Conservation (phyloP, 805 yeast species). For the Metahyphopichia silvanorum region DNA sequence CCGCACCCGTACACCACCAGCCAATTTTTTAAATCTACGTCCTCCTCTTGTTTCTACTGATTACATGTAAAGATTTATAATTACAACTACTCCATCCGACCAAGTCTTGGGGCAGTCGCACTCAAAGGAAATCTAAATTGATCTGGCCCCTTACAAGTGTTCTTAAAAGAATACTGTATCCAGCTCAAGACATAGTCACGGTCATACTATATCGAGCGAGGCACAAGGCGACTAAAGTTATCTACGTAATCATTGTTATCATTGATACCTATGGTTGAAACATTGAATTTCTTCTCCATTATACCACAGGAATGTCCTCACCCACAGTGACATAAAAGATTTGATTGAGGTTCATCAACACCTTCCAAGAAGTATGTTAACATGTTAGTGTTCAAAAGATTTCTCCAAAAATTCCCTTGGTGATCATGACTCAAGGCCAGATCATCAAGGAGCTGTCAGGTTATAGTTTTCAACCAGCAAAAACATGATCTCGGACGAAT, state of each 20-base stretch:
- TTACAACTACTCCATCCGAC: conserved; percentile 44
- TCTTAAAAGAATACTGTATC: conserved; percentile 18
- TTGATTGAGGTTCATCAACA: conserved; percentile 8
- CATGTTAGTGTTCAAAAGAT: conserved; percentile 12
- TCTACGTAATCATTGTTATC: neutral
- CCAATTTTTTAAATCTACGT: neutral
- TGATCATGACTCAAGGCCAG: conserved; percentile 45
- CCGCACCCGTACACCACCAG: neutral
- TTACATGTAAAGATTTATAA: conserved; percentile 39
- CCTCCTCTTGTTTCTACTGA: neutral
- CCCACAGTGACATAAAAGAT: conserved; percentile 13
- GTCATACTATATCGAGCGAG: conserved; percentile 42
- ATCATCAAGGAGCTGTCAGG: conserved; percentile 78
- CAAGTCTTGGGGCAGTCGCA: conserved; percentile 40
- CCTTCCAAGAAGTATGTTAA: conserved; percentile 39
- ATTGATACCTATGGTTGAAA: conserved; percentile 1
- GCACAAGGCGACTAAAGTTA: conserved; percentile 35
- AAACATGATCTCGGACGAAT: conserved; percentile 99
- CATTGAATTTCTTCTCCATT: conserved; percentile 2
- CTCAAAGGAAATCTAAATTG: conserved; percentile 41
- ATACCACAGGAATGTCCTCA: conserved; percentile 20
- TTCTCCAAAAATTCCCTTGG: conserved; percentile 76
- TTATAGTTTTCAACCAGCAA: conserved; percentile 99
- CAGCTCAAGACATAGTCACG: conserved; percentile 43
- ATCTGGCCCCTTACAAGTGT: conserved; percentile 37